A percentile compares a stretch with the other conserved stretches of the same genome.
Evolutionary conservation across 371 early-diverging fungal species (phyloP).

Genomic region (Vairimorpha apis): DNA sequence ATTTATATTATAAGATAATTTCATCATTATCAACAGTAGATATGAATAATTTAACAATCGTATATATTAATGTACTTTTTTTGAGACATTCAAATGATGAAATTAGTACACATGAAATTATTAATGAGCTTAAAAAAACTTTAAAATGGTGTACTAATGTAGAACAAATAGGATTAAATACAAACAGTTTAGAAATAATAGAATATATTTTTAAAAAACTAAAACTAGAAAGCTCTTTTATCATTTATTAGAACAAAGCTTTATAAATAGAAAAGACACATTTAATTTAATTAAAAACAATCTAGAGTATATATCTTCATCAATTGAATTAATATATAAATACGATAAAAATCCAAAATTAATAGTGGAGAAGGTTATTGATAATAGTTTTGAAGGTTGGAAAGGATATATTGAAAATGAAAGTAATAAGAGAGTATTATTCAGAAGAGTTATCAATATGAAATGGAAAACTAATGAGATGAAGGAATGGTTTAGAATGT

Average conservation of each 20-base stretch:
- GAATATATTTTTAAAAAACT: constrained; percentile 17
- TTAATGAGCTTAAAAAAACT: constrained; percentile 7
- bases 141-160: constrained; percentile 2
- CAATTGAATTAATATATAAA: constrained; percentile 37
- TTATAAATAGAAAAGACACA: constrained; percentile 5
- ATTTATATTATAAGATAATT: constrained; percentile 29
- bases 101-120: background rate
- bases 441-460: constrained; percentile 27
- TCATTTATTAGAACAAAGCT: no score
- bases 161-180: background rate
- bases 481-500: constrained; percentile 43
- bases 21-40: constrained; percentile 18
- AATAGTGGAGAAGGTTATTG: constrained; percentile 34
- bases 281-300: constrained; percentile 16
- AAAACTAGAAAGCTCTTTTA: constrained; percentile 12
- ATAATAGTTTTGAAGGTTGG: constrained; percentile 19
- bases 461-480: constrained; percentile 33
- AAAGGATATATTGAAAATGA: constrained; percentile 29
- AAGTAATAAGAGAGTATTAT: constrained; percentile 26
- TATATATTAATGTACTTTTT: constrained; percentile 45
- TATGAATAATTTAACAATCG: constrained; percentile 31
- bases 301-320: constrained; percentile 2
- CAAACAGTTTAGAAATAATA: constrained; percentile 4
- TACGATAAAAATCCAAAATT: constrained; percentile 23
- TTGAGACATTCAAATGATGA: constrained; percentile 17